phyloP scores from a whole-genome alignment of 2,329 filamentous ascomycete genomes.

The Claviceps humidiphila region DNA sequence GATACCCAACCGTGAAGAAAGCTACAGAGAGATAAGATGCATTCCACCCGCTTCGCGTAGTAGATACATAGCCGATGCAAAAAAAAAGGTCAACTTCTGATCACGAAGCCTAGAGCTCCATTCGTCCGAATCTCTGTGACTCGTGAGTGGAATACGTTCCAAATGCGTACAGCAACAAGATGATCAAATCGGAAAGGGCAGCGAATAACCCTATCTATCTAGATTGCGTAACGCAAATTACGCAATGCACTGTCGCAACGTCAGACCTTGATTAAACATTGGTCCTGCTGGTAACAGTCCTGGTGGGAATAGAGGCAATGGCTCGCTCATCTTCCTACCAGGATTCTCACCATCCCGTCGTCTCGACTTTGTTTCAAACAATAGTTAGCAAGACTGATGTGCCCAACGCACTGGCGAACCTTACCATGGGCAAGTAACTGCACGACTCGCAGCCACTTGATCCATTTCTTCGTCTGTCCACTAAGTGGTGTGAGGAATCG shows the following conservation, averaged over 20 bases:
- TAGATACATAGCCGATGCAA: constrained; percentile 45
- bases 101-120: constrained; percentile 61
- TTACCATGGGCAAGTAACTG: constrained; percentile 55
- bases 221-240: constrained; percentile 53
- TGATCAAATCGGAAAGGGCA: constrained; percentile 51
- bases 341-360: constrained; percentile 63
- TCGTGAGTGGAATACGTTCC: constrained; percentile 33
- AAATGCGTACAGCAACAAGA: constrained; percentile 43
- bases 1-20: constrained; percentile 63
- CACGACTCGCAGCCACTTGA: constrained; percentile 54
- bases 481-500: constrained; percentile 22
- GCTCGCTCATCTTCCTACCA: constrained; percentile 38
- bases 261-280: constrained; percentile 43
- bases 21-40: constrained; percentile 54
- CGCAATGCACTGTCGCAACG: constrained; percentile 55
- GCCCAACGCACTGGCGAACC: constrained; percentile 57
- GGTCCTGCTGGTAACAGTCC: background rate
- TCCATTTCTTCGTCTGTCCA: constrained; percentile 52
- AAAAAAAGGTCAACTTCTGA: constrained; percentile 43
- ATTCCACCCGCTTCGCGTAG: constrained; percentile 50
- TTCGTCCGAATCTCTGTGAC: constrained; percentile 17
- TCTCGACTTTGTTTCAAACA: constrained; percentile 50
- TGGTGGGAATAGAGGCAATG: background rate
- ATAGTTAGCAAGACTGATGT: constrained; percentile 65
- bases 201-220: constrained; percentile 48